Conservation (phyloP, 75 land plant genomes). For the Larix kaempferi region DNA sequence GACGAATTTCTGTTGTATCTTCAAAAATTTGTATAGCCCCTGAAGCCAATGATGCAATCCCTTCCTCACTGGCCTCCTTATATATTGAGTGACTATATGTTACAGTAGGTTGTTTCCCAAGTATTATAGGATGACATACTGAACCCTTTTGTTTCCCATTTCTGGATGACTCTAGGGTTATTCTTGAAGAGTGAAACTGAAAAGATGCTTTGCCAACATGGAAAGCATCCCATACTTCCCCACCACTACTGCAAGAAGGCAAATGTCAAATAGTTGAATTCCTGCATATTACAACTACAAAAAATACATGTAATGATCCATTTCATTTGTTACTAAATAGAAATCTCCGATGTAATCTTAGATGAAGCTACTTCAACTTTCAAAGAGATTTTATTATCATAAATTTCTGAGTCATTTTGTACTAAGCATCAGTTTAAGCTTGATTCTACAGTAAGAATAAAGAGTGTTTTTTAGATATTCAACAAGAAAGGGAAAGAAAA, state of each 20-base stretch:
- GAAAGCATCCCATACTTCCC: slow-evolving; percentile 13
- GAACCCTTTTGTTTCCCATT: slow-evolving; percentile 14
- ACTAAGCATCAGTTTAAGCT: background rate
- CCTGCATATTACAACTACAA: background rate
- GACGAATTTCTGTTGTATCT: slow-evolving; percentile 11
- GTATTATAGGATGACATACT: background rate
- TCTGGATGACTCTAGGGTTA: background rate
- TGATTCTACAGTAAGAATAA: slow-evolving; percentile 1
- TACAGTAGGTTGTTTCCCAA: slow-evolving; percentile 8
- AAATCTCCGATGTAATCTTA: background rate
- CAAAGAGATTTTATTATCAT: background rate
- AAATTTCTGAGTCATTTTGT: background rate
- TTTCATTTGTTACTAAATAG: background rate
- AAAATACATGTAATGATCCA: background rate
- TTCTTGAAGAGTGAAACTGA: slow-evolving; percentile 12
- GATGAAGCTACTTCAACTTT: background rate
- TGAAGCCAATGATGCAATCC: background rate
- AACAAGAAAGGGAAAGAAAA: background rate
- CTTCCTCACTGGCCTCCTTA: slow-evolving; percentile 9
- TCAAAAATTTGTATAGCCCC: slow-evolving; percentile 12
- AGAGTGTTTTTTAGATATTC: background rate
- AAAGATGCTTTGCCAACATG: slow-evolving; percentile 12
- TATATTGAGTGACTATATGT: slow-evolving; percentile 1
- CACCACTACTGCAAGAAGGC: background rate
- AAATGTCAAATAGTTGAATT: background rate